Evolutionary conservation across 495 filamentous ascomycete species (phyloP), one percentile per base, ranked within the genome.

Genomic region (Neurospora sp.): DNA sequence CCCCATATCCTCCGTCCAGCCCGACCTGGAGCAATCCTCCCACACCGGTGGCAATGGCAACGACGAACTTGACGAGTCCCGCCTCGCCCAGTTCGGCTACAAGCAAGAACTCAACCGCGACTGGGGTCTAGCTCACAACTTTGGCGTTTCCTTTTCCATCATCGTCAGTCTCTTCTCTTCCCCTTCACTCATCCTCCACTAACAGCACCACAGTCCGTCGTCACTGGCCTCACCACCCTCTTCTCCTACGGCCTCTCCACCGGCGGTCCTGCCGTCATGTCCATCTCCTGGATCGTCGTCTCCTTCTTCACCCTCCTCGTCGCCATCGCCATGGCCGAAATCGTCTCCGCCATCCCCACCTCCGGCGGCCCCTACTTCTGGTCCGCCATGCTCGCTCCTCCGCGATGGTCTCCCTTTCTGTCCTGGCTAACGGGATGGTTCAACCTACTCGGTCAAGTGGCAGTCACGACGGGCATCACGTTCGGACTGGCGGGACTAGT

Each of bases 341-440:
- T 91, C 73, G 88, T 89, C 35, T 89, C 87, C 3, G 89, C 89
- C 1, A 87, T 90, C 74, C 89, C 89, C 0, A 91, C 88, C 4
- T 85, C 83, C 42, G 89, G 89, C 27, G 89, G 89, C 9, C 88
- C 88, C 20, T 91, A 91, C 74, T 91, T 90, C 78, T 91, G 89
- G 89, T 83, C 87, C 4, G 89, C 89, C 39, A 84, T 89, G 72
- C 82, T 91, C 31, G 88, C 89, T 8, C 87, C 89, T 1, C 81
- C 83, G 7, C 78, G 82, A 7, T 83, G 85, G 78, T 84, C 86
- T 1, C 87, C 89, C 7, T 90, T 91, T 75, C 83, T 85, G 8
- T 86, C 87, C 37, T 91, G 89, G 89, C 82, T 90, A 48, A 91
- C 89, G 3, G 89, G 89, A 14, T 91, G 89, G 89, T 88, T 85